phyloP scores from a whole-genome alignment of 257 asterid species.

The Lycium ferocissimum region DNA sequence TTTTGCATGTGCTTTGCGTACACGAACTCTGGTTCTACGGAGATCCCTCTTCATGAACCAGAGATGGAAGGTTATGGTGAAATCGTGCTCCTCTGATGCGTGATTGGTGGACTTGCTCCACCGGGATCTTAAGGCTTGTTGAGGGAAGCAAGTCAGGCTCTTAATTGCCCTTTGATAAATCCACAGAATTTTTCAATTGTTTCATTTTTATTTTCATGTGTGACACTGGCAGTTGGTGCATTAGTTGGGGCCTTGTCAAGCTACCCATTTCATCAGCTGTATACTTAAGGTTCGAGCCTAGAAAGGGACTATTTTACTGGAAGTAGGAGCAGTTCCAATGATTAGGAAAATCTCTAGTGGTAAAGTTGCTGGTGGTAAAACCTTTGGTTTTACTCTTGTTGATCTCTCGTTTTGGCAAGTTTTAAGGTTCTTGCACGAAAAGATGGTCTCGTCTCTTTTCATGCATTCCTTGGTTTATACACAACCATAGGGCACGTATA shows the following conservation, averaged over 20 bases:
- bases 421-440: too few relatives aligned
- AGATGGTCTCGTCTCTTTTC: too few relatives aligned
- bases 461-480: too few relatives aligned
- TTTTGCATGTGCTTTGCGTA: constrained; percentile 63
- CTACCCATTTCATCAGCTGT: constrained; percentile 49
- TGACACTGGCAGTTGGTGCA: constrained; percentile 51
- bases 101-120: background rate
- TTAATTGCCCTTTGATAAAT: background rate
- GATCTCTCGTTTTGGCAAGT: too few relatives aligned
- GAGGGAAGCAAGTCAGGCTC: constrained; percentile 40
- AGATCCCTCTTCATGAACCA: constrained; percentile 42
- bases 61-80: constrained; percentile 52
- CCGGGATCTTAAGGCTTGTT: constrained; percentile 42
- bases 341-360: too few relatives aligned
- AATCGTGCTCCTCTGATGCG: constrained; percentile 38
- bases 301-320: constrained; percentile 31
- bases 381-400: too few relatives aligned
- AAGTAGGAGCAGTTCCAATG: too few relatives aligned
- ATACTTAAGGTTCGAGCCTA: constrained; percentile 38
- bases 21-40: constrained; percentile 54
- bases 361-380: too few relatives aligned
- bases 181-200: constrained; percentile 44
- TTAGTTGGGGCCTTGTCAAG: constrained; percentile 59
- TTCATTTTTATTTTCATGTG: constrained; percentile 28
- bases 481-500: too few relatives aligned